Base-by-base conservation (phyloP, 441 rosid genomes). In the Erodium trifolium region DNA sequence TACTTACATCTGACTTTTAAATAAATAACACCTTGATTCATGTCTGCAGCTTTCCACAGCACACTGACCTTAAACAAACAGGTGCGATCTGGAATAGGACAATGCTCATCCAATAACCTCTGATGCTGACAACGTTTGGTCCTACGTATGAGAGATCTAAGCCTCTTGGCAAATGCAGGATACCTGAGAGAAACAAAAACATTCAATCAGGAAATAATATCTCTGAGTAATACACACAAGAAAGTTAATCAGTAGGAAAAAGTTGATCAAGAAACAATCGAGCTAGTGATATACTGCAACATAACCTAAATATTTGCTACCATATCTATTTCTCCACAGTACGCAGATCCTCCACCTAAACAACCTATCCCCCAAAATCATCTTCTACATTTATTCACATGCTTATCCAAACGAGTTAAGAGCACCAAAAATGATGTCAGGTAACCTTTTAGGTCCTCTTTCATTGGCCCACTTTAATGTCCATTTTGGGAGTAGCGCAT, bases 71-170 rank as follows among this genome's bases (percentile, higher is more conserved):
- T 80, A 31, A 70, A 75, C 64, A 63, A 51, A 5, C 66, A 41
- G 70, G 72, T 75, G 68, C 72, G 70, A 13, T 75, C 80, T 72
- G 82, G 71, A 77, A 72, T 75, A 71, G 74, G 71, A 68, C 97
- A 93, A 67, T 89, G 88, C 82, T 85, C 89, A 68, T 89, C 83
- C 81, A 91, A 82, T 72, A 93, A 79, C 55, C 73, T 82, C 66
- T 67, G 57, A 74, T 86, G 78, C 29, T 84, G 86, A 81, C 93
- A 87, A 55, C 79, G 51, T 64, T 67, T 77, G 60, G 82, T 67
- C 80, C 85, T 84, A 35, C 76, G 82, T 59, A 91, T 80, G 51
- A 93, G 82, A 71, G 45, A 66, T 86, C 81, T 88, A 41, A 91
- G 47, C 75, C 78, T 75, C 77, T 85, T 83, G 67, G 74, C 74